phyloP scores from a whole-genome alignment of 2,329 filamentous ascomycete genomes.

The Pseudopithomyces maydicus region DNA sequence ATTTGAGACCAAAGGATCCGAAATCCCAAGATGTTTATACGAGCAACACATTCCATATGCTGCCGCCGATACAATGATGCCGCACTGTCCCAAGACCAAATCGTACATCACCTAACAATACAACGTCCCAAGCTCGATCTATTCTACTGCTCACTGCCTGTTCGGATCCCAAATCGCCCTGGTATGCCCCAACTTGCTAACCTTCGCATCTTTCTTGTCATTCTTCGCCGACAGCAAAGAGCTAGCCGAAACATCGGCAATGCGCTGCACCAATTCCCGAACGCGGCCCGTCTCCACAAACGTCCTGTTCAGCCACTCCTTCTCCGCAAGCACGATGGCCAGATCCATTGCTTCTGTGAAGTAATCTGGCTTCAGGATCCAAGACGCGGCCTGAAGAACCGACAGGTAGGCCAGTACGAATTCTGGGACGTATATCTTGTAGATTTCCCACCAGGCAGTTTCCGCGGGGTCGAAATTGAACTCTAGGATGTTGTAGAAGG shows the following conservation, averaged over 20 bases:
- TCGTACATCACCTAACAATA: not conserved
- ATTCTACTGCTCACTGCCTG: not conserved
- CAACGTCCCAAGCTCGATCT: not conserved
- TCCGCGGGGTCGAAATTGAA: slow-evolving; percentile 1
- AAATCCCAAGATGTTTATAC: too few species aligned
- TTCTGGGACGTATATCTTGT: slow-evolving; percentile 83
- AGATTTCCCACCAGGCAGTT: slow-evolving; percentile 68
- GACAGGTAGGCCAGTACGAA: slow-evolving; percentile 82
- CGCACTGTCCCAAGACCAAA: too few species aligned
- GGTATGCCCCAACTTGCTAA: slow-evolving; percentile 40
- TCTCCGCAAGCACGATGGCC: slow-evolving; percentile 69
- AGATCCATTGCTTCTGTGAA: slow-evolving; percentile 88
- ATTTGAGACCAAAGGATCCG: too few species aligned
- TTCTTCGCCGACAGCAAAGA: slow-evolving; percentile 59
- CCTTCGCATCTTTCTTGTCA: slow-evolving; percentile 34
- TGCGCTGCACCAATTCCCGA: slow-evolving; percentile 57
- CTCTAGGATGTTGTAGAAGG: slow-evolving; percentile 35
- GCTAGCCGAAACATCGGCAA: slow-evolving; percentile 78
- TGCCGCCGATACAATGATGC: too few species aligned
- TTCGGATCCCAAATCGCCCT: slow-evolving; percentile 51
- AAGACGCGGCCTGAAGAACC: slow-evolving; percentile 79
- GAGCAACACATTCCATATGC: too few species aligned
- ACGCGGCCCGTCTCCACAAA: slow-evolving; percentile 50
- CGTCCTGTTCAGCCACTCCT: slow-evolving; percentile 40
- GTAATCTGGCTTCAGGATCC: slow-evolving; percentile 73